Evolutionary conservation across 1,139 yeast species (phyloP), one percentile per base, ranked within the genome.

Genomic region (Yamadazyma friedrichii): DNA sequence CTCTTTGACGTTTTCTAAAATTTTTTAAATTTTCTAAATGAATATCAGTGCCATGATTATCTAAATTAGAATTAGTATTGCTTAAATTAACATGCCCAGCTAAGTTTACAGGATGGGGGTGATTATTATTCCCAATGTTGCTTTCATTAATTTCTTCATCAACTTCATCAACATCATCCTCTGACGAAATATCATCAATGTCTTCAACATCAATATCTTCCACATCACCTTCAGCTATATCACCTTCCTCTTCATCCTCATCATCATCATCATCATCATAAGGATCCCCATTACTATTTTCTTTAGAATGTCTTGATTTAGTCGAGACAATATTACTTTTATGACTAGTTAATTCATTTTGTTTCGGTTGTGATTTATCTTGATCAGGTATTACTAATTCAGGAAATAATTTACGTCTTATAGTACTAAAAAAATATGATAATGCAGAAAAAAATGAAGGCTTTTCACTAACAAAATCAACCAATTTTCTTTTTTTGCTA

Each of bases 1-100:
- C 74, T 30, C 73, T 62, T 49, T 88, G 82, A 25, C 93, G 70
- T 42, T 69, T 64, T 47, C 80, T 74, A 63, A 84, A 84, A 47
- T 71, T 74, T 36, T 70, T 71, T 59, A 82, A 70, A 44, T 82
- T 78, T 41, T 83, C 84, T 30, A 72, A 68, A 47, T 83, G 88
- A 42, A 85, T 67, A 28, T 67, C 69, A 26, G 42, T 38, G n/a
- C 43, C 36, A 25, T 36, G 43, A 22, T 34, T 25, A 31, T 38
- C 40, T 15, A 40, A 35, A 24, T 36, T 25, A 6, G 42, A 35
- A n/a, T 27, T 30, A 3, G 32, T 24, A n/a, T 24, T 15, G 6
- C n/a, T n/a, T 5, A 13, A 15, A 35, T 35, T 16, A 10, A 15
- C 22, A n/a, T 33, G 15, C 5, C n/a, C 15, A 12, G 35, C 10